phyloP scores from a whole-genome alignment of 2,329 filamentous ascomycete species.

The Ceratocystis cubensis region DNA sequence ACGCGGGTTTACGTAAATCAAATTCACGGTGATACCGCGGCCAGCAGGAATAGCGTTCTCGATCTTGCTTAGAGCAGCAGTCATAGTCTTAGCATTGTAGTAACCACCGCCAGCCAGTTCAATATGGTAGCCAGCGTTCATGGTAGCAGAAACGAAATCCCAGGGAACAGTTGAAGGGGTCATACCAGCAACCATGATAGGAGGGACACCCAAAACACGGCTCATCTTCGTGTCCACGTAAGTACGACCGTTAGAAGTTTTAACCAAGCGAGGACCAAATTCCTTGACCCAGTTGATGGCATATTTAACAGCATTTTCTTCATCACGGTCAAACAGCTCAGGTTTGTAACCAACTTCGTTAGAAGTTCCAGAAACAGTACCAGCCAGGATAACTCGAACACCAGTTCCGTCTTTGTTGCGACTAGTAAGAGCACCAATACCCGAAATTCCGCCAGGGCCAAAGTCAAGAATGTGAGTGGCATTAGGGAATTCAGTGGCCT shows the following conservation, averaged over 20 bases:
- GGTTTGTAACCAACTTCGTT: constrained; percentile 93
- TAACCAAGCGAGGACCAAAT: constrained; percentile 82
- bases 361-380: constrained; percentile 81
- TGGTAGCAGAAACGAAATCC: constrained; percentile 84
- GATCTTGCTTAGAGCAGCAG: constrained; percentile 69
- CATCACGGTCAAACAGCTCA: constrained; percentile 92
- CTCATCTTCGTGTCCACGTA: constrained; percentile 97
- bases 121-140: constrained; percentile 91
- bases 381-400: constrained; percentile 88
- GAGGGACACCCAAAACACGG: constrained; percentile 68
- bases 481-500: constrained; percentile 75
- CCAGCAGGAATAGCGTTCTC: constrained; percentile 72
- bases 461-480: constrained; percentile 96
- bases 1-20: constrained; percentile 82
- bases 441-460: constrained; percentile 90
- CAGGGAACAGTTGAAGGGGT: constrained; percentile 78
- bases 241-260: constrained; percentile 76
- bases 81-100: constrained; percentile 72
- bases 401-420: constrained; percentile 98
- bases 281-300: constrained; percentile 97
- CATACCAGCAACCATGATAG: constrained; percentile 88
- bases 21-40: constrained; percentile 75
- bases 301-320: constrained; percentile 86
- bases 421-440: constrained; percentile 89
- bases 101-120: constrained; percentile 85